Percentiles rank a stretch among this genome's conserved stretches.
phyloP scores from a whole-genome alignment of 192 early-diverging fungal species.

The Globomyces pollinis-pini region DNA sequence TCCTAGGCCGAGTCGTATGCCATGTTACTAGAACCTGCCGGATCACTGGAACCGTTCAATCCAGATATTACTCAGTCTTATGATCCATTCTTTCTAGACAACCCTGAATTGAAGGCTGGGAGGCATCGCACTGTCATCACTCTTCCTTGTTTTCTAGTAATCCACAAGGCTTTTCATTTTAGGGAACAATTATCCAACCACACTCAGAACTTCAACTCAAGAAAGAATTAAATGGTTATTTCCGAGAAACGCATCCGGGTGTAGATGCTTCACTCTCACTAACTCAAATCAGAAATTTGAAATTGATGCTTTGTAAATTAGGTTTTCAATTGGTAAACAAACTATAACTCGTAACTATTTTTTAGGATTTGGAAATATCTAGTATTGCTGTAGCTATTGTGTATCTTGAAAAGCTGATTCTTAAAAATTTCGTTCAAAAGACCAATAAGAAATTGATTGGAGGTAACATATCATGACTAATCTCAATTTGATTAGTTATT shows the following conservation, averaged over 20 bases:
- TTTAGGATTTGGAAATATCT: constrained; percentile 74
- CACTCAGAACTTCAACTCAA: constrained; percentile 74
- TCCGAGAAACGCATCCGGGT: constrained; percentile 69
- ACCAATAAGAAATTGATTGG: constrained; percentile 66
- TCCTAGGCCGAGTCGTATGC: not conserved
- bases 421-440: constrained; percentile 65
- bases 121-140: constrained; percentile 71
- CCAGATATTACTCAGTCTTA: constrained; percentile 46
- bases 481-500: constrained; percentile 14
- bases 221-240: constrained; percentile 81
- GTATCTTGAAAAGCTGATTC: constrained; percentile 91
- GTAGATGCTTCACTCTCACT: constrained; percentile 75
- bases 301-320: constrained; percentile 55
- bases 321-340: constrained; percentile 31
- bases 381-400: constrained; percentile 83
- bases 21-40: not conserved
- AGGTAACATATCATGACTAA: too few species aligned
- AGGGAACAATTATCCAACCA: constrained; percentile 80
- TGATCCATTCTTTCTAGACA: constrained; percentile 79
- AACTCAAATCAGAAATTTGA: constrained; percentile 80
- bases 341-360: too few species aligned
- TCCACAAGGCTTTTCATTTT: not conserved
- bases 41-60: not conserved
- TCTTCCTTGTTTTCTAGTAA: constrained; percentile 72
- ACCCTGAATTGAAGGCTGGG: constrained; percentile 74